These are phyloP conservation scores for Smittium culicis DNA, from an alignment of 371 early-diverging fungal genomes.

Conservation along the genomic window DNA sequence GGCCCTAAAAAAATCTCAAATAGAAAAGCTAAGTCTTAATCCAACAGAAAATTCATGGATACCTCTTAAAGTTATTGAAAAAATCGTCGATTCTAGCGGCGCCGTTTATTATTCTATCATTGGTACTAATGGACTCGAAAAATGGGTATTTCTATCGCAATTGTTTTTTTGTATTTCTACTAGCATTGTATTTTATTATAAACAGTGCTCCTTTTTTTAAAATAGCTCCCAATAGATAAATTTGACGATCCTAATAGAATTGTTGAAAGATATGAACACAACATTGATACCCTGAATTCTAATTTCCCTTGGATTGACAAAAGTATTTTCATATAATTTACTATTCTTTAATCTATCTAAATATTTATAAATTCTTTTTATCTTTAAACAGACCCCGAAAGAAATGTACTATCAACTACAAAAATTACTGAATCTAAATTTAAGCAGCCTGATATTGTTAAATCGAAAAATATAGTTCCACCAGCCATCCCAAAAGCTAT, in stretches of 20 bases:
- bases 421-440: no score
- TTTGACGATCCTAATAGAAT: neutral
- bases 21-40: neutral
- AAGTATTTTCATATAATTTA: neutral
- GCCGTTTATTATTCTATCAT: neutral
- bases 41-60: neutral
- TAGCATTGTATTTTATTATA: no score
- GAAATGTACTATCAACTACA: no score
- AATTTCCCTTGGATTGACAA: neutral
- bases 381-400: no score
- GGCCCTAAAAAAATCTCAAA: neutral
- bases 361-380: no score
- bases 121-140: neutral
- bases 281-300: neutral
- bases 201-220: no score
- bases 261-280: neutral
- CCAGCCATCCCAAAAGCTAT: no score
- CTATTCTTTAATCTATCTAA: neutral
- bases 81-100: constrained; percentile 3
- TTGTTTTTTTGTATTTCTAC: neutral
- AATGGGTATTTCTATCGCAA: constrained; percentile 3
- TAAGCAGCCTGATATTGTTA: no score
- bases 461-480: no score
- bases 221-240: neutral
- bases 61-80: constrained; percentile 6